Evolutionary conservation across 2,329 filamentous ascomycete genomes (phyloP), one percentile per base, ranked within the genome.

Genomic region (Ophioceras dolichostomum): DNA sequence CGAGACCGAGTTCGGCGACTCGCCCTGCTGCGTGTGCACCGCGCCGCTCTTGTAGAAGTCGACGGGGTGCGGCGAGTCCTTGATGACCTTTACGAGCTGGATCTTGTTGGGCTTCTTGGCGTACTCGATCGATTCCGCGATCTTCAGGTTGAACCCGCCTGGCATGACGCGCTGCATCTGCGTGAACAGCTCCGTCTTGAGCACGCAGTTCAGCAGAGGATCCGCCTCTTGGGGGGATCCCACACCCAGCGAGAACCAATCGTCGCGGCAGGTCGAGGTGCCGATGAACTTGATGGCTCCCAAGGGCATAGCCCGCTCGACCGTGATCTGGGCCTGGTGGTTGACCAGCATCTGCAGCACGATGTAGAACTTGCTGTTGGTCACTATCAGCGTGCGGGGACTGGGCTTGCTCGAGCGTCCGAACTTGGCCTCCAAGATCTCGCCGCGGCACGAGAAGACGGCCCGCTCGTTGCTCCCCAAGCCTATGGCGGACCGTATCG

Each of bases 131-230:
- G 70, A 71, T 20, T 91, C 80, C n/a, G 67, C 76, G 43, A 96
- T 81, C 59, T 83, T 86, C 34, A 98, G 62, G 53, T 79, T 86
- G 53, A 94, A 73, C 9, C 83, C 79, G 8, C 83, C 85, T 3
- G 83, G 79, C 59, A 93, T 83, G 37, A 78, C 76, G 36, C 76
- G 78, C 53, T 80, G 77, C 63, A 98, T 78, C 45, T 95, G 88
- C 1, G 89, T 93, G 54, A 96, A 94, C 59, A 98, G 79, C 53
- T 98, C 91, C 0, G 91, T 98, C 67, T 98, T 98, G 59, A 98
- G 78, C 16, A 95, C 65, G 53, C 91, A 98, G 61, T 80, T 94
- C 51, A 98, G 60, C 17, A 98, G 68, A n/a, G 91, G 87, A 57
- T 98, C 91, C 0, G 91, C 71, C 55, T 96, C 89, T 53, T 94